Conservation (phyloP, 2,329 filamentous ascomycete species). For the Exophiala oligosperma region DNA sequence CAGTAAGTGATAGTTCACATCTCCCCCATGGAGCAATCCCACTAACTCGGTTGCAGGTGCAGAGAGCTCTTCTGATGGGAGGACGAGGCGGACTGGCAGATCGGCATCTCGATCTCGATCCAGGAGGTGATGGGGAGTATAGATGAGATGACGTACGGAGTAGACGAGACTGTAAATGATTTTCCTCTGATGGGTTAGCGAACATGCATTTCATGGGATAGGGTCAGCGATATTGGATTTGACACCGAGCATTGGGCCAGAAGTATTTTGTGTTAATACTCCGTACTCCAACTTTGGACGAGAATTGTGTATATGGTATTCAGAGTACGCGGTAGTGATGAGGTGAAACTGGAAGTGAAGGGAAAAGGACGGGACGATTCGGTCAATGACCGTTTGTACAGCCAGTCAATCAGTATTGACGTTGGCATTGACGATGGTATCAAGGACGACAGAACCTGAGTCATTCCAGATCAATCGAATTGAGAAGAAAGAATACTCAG, state of each 20-base stretch:
- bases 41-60: conserved; percentile 36
- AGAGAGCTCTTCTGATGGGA: conserved; percentile 44
- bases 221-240: not conserved
- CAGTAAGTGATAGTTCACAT: conserved; percentile 35
- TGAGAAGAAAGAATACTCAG: too few relatives aligned
- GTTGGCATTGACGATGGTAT: too few relatives aligned
- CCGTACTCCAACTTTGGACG: too few relatives aligned
- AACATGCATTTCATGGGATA: conserved; percentile 4
- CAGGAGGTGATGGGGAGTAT: conserved; percentile 11
- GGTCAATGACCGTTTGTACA: not conserved
- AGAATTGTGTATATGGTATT: too few relatives aligned
- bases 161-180: not conserved
- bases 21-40: conserved; percentile 14
- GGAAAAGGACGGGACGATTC: too few relatives aligned
- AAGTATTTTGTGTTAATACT: too few relatives aligned
- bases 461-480: too few relatives aligned
- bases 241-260: not conserved
- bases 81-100: conserved; percentile 34
- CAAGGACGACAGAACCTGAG: too few relatives aligned
- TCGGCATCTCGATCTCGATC: conserved; percentile 32
- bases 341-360: too few relatives aligned
- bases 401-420: not conserved
- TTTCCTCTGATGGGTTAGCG: conserved; percentile 4
- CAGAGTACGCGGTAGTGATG: too few relatives aligned
- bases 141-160: not conserved